Evolutionary conservation across 2,329 filamentous ascomycete genomes (phyloP).

Genomic region (Colletotrichum sp.): DNA sequence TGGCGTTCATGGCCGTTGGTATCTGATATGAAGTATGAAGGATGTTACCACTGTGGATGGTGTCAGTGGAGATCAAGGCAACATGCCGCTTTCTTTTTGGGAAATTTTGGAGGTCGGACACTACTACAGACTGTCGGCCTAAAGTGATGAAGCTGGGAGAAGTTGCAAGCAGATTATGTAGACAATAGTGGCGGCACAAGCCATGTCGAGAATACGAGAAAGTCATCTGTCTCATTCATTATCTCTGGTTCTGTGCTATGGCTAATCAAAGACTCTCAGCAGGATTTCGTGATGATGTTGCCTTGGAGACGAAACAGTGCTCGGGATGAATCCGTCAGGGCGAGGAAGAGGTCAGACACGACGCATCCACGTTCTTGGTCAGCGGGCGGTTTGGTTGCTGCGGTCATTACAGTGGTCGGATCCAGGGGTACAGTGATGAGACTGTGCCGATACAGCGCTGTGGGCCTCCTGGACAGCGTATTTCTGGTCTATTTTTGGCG

Average conservation of each 20-base stretch:
- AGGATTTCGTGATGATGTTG: not conserved
- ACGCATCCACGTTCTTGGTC: not conserved
- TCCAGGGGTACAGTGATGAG: not conserved
- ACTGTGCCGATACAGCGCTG: not conserved
- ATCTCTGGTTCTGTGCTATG: not conserved
- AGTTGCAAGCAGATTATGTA: slow-evolving; percentile 8
- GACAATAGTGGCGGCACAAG: not conserved
- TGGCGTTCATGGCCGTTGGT: not conserved
- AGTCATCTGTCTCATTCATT: not conserved
- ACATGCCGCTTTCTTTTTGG: not conserved
- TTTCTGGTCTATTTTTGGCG: not conserved
- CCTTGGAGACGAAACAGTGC: not conserved
- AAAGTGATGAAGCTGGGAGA: not conserved
- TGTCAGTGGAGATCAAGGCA: not conserved
- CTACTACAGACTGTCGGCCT: not conserved
- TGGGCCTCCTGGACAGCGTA: not conserved
- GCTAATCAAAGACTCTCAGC: not conserved
- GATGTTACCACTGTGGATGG: not conserved
- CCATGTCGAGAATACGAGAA: not conserved
- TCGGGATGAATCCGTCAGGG: not conserved
- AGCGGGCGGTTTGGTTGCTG: not conserved
- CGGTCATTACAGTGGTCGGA: not conserved
- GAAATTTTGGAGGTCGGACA: slow-evolving; percentile 7
- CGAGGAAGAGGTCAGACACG: not conserved
- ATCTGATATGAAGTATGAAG: not conserved